phyloP scores from a whole-genome alignment of 1,139 yeast genomes.

The Schizosaccharomyces versatilis region DNA sequence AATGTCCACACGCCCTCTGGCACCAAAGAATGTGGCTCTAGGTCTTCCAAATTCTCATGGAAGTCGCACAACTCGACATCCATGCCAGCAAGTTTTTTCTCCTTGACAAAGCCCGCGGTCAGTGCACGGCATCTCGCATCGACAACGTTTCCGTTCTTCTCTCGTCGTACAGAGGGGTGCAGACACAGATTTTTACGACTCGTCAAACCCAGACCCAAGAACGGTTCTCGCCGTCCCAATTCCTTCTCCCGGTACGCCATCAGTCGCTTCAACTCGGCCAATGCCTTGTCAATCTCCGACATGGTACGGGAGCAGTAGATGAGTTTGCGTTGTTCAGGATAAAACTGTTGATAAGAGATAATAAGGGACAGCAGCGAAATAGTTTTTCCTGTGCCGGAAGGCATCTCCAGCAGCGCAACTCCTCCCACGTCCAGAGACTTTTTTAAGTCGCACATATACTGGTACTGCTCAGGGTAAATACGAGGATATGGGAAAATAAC shows the following conservation, averaged over 20 bases:
- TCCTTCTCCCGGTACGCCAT: constrained; percentile 72
- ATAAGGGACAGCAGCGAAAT: constrained; percentile 74
- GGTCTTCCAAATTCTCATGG: constrained; percentile 69
- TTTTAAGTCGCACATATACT: constrained; percentile 89
- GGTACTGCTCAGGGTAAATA: constrained; percentile 93
- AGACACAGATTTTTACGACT: constrained; percentile 83
- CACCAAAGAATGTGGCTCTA: constrained; percentile 68
- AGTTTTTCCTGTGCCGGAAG: constrained; percentile 98
- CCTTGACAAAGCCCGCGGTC: constrained; percentile 75
- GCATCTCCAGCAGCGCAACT: constrained; percentile 61
- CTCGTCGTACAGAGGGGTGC: constrained; percentile 71
- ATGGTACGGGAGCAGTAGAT: constrained; percentile 96
- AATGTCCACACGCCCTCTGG: constrained; percentile 91
- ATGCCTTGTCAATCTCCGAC: constrained; percentile 95
- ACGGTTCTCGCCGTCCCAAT: constrained; percentile 63
- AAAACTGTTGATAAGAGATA: constrained; percentile 70
- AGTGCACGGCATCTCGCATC: constrained; percentile 90
- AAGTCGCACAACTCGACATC: constrained; percentile 49
- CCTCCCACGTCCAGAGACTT: constrained; percentile 90
- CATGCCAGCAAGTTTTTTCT: constrained; percentile 39
- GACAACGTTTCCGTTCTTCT: constrained; percentile 77
- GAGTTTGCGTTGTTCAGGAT: constrained; percentile 83
- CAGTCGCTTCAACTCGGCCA: constrained; percentile 71
- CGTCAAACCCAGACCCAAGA: constrained; percentile 81
- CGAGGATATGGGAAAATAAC: constrained; percentile 92